phyloP scores from a whole-genome alignment of 2,329 filamentous ascomycete genomes.

The Diplocarpon mali region DNA sequence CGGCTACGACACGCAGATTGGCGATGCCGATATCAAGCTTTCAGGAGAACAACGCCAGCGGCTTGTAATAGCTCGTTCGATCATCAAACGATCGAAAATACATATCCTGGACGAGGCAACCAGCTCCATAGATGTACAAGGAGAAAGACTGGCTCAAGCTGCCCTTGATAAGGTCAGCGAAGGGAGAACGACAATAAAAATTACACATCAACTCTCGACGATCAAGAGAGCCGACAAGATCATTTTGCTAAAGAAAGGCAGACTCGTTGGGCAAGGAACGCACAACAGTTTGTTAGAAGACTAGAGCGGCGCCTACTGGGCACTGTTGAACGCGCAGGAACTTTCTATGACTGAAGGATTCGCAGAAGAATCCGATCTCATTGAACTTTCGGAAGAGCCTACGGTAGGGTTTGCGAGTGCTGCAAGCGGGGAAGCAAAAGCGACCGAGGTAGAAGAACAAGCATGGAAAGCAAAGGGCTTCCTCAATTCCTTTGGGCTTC shows the following conservation, averaged over 20 bases:
- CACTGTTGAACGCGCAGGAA: constrained; percentile 51
- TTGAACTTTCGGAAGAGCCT: constrained; percentile 16
- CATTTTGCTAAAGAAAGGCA: constrained; percentile 62
- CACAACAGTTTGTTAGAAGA: constrained; percentile 57
- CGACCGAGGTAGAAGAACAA: constrained; percentile 11
- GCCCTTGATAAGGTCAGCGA: constrained; percentile 43
- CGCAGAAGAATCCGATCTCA: constrained; percentile 18
- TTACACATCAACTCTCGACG: constrained; percentile 56
- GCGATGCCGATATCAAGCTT: constrained; percentile 66
- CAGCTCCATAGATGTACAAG: constrained; percentile 38
- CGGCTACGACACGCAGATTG: constrained; percentile 63
- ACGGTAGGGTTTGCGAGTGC: constrained; percentile 16
- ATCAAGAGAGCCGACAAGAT: constrained; percentile 70
- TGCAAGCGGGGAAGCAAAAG: constrained; percentile 16
- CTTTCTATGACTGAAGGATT: constrained; percentile 24
- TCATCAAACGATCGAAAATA: constrained; percentile 57
- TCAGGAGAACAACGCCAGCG: constrained; percentile 76
- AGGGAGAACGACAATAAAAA: constrained; percentile 40
- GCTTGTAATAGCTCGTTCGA: constrained; percentile 58
- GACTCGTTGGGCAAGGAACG: constrained; percentile 61
- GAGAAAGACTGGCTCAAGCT: constrained; percentile 39
- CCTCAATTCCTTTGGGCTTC: constrained; percentile 38
- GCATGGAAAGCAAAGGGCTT: constrained; percentile 32
- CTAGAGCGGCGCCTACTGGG: constrained; percentile 49
- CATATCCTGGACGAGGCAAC: constrained; percentile 63